Evolutionary conservation across 2,329 filamentous ascomycete genomes (phyloP).

Genomic region (Exophiala lecanii-corni): DNA sequence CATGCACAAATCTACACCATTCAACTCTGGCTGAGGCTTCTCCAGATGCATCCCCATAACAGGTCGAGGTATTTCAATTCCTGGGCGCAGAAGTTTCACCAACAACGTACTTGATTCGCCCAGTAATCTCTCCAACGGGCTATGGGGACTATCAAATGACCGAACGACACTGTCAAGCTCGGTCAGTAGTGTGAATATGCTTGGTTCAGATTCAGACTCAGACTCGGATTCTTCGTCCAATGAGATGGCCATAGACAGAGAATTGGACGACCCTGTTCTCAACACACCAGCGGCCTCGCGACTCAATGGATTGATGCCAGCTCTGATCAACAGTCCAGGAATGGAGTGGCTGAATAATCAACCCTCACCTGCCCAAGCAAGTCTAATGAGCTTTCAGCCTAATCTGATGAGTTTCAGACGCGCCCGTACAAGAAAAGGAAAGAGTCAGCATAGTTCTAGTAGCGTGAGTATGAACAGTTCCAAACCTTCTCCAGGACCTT

Average conservation of each 20-base stretch:
- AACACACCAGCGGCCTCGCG: conserved; percentile 76
- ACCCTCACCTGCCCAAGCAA: conserved; percentile 64
- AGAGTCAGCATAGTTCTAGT: conserved; percentile 62
- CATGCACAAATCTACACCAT: conserved; percentile 90
- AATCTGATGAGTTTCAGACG: conserved; percentile 76
- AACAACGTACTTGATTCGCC: conserved; percentile 57
- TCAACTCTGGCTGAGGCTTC: conserved; percentile 88
- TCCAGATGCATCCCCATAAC: conserved; percentile 86
- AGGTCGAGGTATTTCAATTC: conserved; percentile 60
- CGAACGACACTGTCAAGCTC: conserved; percentile 73
- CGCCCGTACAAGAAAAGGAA: conserved; percentile 52
- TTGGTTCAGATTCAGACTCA: conserved; percentile 74
- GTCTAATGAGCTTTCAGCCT: conserved; percentile 72
- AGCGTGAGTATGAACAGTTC: conserved; percentile 67
- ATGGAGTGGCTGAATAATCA: conserved; percentile 58
- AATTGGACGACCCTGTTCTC: conserved; percentile 72
- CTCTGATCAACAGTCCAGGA: conserved; percentile 47
- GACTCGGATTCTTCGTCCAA: conserved; percentile 62
- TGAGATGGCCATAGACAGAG: conserved; percentile 55
- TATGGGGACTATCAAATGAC: conserved; percentile 69
- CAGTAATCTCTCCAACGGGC: conserved; percentile 52
- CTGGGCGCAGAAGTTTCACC: conserved; percentile 46
- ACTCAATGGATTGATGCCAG: conserved; percentile 44
- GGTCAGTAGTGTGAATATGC: conserved; percentile 71
- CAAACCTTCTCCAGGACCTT: conserved; percentile 64